Evolutionary conservation across 768 basidiomycete species (phyloP).

Genomic region (Termitomyces sp.): DNA sequence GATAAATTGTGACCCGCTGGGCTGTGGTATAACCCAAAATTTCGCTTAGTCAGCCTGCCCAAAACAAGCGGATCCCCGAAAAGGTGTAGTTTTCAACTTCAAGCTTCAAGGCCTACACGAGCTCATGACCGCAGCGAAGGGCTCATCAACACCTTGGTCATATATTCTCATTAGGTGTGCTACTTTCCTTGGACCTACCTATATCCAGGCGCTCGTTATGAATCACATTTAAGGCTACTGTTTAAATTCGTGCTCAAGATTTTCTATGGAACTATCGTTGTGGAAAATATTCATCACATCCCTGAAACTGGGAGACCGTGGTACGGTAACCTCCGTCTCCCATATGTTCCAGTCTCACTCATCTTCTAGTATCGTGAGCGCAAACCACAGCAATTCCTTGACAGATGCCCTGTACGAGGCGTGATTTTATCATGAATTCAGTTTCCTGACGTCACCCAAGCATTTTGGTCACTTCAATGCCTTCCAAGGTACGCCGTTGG

Average conservation of each 20-base stretch:
- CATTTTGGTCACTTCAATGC: conserved; percentile 71
- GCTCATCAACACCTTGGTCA: conserved; percentile 49
- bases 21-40: conserved; percentile 24
- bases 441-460: conserved; percentile 29
- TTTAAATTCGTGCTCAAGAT: conserved; percentile 86
- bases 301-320: conserved; percentile 73
- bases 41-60: conserved; percentile 28
- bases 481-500: conserved; percentile 47
- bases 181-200: neutral
- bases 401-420: conserved; percentile 73
- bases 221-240: conserved; percentile 41
- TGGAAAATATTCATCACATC: conserved; percentile 72
- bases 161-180: conserved; percentile 65
- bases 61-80: neutral
- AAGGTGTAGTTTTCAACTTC: too few species aligned
- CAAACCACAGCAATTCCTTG: conserved; percentile 84
- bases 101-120: too few species aligned
- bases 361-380: conserved; percentile 64
- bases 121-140: conserved; percentile 21
- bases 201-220: neutral
- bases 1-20: too few species aligned
- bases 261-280: conserved; percentile 86
- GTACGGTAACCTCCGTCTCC: conserved; percentile 31
- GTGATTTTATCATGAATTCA: neutral
- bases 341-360: conserved; percentile 1